Evolutionary conservation across 2,329 filamentous ascomycete genomes (phyloP), one percentile per base, ranked within the genome.

Genomic region (Fonsecaea nubica): DNA sequence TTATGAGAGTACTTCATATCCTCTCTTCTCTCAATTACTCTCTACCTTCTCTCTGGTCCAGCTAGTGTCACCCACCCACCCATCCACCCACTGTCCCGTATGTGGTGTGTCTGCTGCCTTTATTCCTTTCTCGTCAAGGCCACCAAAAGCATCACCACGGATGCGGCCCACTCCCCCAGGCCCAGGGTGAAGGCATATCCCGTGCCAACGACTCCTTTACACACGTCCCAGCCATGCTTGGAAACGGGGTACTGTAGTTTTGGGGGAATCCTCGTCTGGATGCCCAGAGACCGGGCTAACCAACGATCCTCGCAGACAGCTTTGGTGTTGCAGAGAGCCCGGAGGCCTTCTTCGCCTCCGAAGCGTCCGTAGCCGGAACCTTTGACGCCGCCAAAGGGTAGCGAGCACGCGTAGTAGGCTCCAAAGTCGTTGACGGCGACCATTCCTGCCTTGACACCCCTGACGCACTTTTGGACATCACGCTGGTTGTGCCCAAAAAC

Each of bases 361-460:
- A 99, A 99, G 2, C 94, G 86, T 1, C 95, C 95, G 77, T 98
- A 98, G 0, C 92, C 95, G 30, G 91, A 96, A 0, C 93, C 94
- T 65, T 87, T 88, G 38, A 67, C 61, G 62, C 93, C 95, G 42
- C 95, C 95, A 78, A 99, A 99, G 0, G 95, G 95, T 45, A 99
- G 81, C 79, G 97, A 93, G 7, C 96, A 93, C 60, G 94, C 92
- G 76, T 99, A 99, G 78, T 89, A 97, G 33, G 89, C 90, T 21
- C 90, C 95, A 75, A 99, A 99, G 80, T 99, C 95, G 77, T 99
- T 99, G 72, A 99, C 87, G 30, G 92, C 89, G 0, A 98, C 92
- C 91, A 97, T 97, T 53, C 95, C 95, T 0, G 91, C 89, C 69
- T 90, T 87, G 59, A 97, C 84, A 30, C 87, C 86, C 21, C 79